Evolutionary conservation across 1,284 basidiomycete genomes (phyloP), one percentile per base, ranked within the genome.

Genomic region (Malassezia slooffiae): DNA sequence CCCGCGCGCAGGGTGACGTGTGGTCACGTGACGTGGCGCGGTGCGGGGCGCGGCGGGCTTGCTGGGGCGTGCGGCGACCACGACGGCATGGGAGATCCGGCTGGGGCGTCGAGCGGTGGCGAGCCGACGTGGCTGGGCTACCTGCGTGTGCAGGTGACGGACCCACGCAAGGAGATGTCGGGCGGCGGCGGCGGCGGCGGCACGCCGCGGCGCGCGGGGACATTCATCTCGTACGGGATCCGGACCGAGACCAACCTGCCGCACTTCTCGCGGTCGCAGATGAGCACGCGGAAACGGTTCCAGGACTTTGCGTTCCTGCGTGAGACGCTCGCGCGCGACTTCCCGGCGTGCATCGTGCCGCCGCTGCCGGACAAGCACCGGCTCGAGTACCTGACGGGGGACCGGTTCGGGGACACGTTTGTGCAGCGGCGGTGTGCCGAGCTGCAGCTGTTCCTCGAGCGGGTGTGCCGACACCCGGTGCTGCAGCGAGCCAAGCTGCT

Each of bases 331-430:
- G 78, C 80, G 16, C 82, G 82, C 72, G 83, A 90, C 71, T 99
- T 96, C 65, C 89, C 89, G 3, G 93, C 91, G 43, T 91, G 87
- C 61, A 86, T 97, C 16, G 85, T 97, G 0, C 89, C 91, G 19
- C 86, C 88, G 5, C 76, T 99, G 38, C 93, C 91, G 4, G 90
- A 90, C 72, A 97, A 97, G 72, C 91, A 96, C 67, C 77, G 93
- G 43, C 87, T 93, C 55, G 48, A 57, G 24, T 99, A 99, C 70
- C 79, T 99, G 48, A 95, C 90, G 22, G 90, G 91, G 15, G 91
- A 97, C 70, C 77, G 93, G 45, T 99, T 97, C 72, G 88, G 87
- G 56, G 79, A 82, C 5, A 93, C 96, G 62, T 99, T 99, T 60
- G 85, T 97, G 75, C 90, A 96, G 69, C 79, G 83, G 43, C 77